These are phyloP conservation scores for Pythium rhizo-oryzae DNA, from an alignment of 352 stramenopile species.

Conservation along the genomic window DNA sequence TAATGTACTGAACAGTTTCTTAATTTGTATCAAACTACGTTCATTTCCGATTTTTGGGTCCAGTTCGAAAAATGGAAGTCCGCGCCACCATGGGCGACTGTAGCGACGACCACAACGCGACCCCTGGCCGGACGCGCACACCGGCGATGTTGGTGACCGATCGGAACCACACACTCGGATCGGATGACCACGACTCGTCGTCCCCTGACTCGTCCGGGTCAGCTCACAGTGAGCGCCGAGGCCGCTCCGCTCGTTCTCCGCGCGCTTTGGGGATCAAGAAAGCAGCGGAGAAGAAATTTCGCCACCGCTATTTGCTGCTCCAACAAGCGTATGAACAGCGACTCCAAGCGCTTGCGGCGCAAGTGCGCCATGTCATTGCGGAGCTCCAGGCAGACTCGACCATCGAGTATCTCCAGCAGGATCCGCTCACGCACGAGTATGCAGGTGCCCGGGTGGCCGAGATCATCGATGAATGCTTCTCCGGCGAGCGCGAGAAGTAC, in stretches of 20 bases:
- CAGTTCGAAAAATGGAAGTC: constrained; percentile 1
- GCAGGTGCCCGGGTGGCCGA: constrained; percentile 56
- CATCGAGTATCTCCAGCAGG: constrained; percentile 67
- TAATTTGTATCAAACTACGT: no score
- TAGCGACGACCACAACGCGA: neutral
- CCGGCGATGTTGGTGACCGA: neutral
- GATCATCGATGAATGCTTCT: constrained; percentile 71
- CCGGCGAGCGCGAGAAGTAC: constrained; percentile 71
- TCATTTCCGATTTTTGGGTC: neutral
- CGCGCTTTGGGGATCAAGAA: constrained; percentile 45
- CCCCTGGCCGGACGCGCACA: no score
- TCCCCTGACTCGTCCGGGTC: constrained; percentile 7
- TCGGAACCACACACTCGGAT: neutral
- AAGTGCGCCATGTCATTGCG: constrained; percentile 52
- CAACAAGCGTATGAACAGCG: constrained; percentile 76
- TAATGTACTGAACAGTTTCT: no score
- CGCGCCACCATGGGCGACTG: neutral
- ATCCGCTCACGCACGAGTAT: constrained; percentile 67
- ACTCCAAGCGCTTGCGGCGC: constrained; percentile 53
- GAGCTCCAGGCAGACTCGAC: constrained; percentile 64
- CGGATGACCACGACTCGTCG: neutral
- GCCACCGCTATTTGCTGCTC: constrained; percentile 63
- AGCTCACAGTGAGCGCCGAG: neutral
- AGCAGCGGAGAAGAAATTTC: constrained; percentile 71
- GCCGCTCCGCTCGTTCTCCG: constrained; percentile 1